Evolutionary conservation across 768 basidiomycete species (phyloP), one percentile per base, ranked within the genome.

Genomic region (Amanita molliuscula): DNA sequence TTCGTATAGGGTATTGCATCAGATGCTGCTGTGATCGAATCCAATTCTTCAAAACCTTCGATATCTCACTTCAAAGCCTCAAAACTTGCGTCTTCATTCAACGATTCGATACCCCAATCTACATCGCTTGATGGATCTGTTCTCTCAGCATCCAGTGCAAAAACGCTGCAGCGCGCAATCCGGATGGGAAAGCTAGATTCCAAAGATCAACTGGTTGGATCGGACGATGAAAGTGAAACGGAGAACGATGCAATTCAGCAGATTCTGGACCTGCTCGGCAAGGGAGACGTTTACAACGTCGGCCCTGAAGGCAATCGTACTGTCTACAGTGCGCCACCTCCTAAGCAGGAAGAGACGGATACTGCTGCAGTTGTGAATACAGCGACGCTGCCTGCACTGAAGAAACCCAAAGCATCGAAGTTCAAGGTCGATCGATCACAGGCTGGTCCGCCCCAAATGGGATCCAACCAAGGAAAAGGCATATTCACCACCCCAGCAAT

Each of bases 61-160:
- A 63, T 82, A 35, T 88, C 87, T 10, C 76, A 70, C 35, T 88
- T 88, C 62, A 88, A 78, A 59, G 75, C 80, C 1, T 74, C 67
- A 36, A 75, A 73, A 18, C 65, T 82, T 50, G 70, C 72, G 13
- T 67, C 72, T 21, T 68, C 76, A 1, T 79, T 76, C 55, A 67
- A 68, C 53, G 61, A 67, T n/a, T 64, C 75, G 11, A 53, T 61
- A n/a, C 56, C 64, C 25, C 54, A 48, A 26, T 58, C 64, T 25
- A 67, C 61, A 44, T 73, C 74, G 1, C 60, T 76, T 26, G 73
- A 64, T 34, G 66, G 65, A 48, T 67, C 71, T 11, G 62, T 74
- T 28, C 52, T 77, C 23, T 71, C 81, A 4, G 70, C 62, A 13
- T 67, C 74, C 10, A 67, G 67, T 40, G 67, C 71, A 29, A 72